Evolutionary conservation across 306 rosid genomes (phyloP), one percentile per base, ranked within the genome.

Genomic region (Spatholobus suberectus): DNA sequence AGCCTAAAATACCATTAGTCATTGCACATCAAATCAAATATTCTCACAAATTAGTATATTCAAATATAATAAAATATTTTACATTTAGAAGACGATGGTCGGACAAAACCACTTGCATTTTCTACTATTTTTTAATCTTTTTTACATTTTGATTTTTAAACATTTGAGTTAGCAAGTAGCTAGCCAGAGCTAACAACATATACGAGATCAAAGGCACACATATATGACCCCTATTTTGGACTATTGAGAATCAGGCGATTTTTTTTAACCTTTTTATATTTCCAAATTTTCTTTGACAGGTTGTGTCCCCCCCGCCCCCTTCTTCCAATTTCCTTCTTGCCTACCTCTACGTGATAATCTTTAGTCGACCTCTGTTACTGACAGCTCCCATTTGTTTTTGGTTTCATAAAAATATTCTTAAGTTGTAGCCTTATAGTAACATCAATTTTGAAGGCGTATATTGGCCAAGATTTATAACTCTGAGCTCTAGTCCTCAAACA

Each of bases 71-170:
- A 77, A 40, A 73, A 62, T 78, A 85, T 52, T 62, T 70, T 85
- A 40, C 79, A 78, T 52, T 83, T 43, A 84, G 87, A 84, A 88
- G 96, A 93, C 97, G 82, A 87, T 77, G 89, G 97, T 93, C 94
- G 94, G 94, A 81, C 80, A 70, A 70, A 83, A 76, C 55, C 75
- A 61, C 69, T 77, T 75, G 71, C 75, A 4, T 79, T 70, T 67
- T 43, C 34, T 23, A 61, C 11, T 69, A 14, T 32, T 68, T n/a
- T 7, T 11, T 76, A 24, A 63, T 54, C 3, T 40, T 23, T n/a
- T 32, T 78, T 29, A 17, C n/a, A 46, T 80, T 58, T 62, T 76
- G 10, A 18, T 41, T 72, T 62, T 79, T 17, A 38, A 79, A 73
- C 51, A 83, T 83, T 79, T 78, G 52, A 74, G 46, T 27, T 59